A percentile compares a stretch with the other conserved stretches of the same genome.
These are phyloP conservation scores for Schizochytrium sp. DNA, from an alignment of 108 stramenopile species.

Conservation along the genomic window DNA sequence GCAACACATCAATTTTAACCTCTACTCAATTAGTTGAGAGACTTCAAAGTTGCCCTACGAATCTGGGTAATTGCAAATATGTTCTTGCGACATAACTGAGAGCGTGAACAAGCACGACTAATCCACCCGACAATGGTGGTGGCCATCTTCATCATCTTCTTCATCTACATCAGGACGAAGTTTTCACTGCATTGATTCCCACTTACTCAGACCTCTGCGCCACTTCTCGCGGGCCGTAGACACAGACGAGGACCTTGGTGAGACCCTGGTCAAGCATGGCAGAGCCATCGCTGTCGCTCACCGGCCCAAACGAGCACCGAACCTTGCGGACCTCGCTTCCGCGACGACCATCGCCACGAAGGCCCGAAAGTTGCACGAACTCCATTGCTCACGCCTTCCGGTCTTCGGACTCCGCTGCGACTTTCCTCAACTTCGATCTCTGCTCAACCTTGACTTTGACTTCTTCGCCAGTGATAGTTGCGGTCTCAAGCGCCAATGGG, in stretches of 20 bases:
- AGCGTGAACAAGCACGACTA: too few relatives aligned
- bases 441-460: too few relatives aligned
- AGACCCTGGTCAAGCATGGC: slow-evolving; percentile 73
- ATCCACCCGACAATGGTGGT: too few relatives aligned
- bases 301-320: slow-evolving; percentile 66
- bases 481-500: too few relatives aligned
- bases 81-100: background rate
- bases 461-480: too few relatives aligned
- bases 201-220: slow-evolving; percentile 62
- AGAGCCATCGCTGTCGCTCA: slow-evolving; percentile 69
- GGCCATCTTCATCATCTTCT: background rate
- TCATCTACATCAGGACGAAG: background rate
- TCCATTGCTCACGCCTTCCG: slow-evolving; percentile 9
- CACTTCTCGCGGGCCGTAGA: slow-evolving; percentile 72
- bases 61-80: background rate
- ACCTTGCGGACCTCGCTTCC: slow-evolving; percentile 68
- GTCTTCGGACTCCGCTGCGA: background rate
- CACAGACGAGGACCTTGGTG: slow-evolving; percentile 73
- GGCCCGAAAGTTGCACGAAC: slow-evolving; percentile 62
- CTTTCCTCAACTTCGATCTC: background rate
- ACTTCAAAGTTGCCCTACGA: background rate
- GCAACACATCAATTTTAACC: too few relatives aligned
- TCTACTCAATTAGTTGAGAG: too few relatives aligned
- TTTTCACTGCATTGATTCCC: background rate
- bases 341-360: slow-evolving; percentile 71